A percentile compares a stretch with the other conserved stretches of the same genome.
Evolutionary conservation across 176 grass and related monocot species (phyloP).

Genomic region (Carex cristatella): DNA sequence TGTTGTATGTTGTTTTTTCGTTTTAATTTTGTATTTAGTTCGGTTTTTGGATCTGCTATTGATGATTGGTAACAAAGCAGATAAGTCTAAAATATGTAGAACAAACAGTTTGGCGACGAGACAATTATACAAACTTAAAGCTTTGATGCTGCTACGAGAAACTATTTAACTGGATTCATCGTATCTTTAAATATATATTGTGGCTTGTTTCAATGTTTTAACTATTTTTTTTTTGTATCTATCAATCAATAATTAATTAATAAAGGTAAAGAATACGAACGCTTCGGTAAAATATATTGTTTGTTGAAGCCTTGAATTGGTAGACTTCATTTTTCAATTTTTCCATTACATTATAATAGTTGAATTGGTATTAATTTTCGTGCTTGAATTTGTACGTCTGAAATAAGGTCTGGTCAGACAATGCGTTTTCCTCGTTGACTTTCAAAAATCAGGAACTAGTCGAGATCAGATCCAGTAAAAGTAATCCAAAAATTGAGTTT

Average conservation of each 20-base stretch:
- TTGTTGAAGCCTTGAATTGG: neutral
- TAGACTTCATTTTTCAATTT: neutral
- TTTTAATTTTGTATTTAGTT: slow-evolving; percentile 25
- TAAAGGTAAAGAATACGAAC: neutral
- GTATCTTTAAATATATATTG: neutral
- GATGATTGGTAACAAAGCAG: neutral
- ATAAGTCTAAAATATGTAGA: slow-evolving; percentile 8
- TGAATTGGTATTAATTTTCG: slow-evolving; percentile 2
- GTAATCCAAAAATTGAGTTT: no score
- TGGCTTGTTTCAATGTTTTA: neutral
- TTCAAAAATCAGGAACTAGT: neutral
- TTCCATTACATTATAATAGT: neutral
- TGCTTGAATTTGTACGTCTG: neutral
- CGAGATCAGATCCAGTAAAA: no score
- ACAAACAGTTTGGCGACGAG: neutral
- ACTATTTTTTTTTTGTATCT: neutral
- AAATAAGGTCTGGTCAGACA: neutral
- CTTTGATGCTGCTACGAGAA: slow-evolving; percentile 7
- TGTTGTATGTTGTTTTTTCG: slow-evolving; percentile 12
- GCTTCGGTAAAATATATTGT: neutral
- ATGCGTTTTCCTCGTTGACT: neutral
- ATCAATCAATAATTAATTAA: neutral
- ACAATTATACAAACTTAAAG: neutral
- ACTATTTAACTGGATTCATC: neutral
- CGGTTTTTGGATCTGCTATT: neutral